These are phyloP conservation scores for Fusarium bactridioides DNA, from an alignment of 2,329 filamentous ascomycete species.

Conservation along the genomic window DNA sequence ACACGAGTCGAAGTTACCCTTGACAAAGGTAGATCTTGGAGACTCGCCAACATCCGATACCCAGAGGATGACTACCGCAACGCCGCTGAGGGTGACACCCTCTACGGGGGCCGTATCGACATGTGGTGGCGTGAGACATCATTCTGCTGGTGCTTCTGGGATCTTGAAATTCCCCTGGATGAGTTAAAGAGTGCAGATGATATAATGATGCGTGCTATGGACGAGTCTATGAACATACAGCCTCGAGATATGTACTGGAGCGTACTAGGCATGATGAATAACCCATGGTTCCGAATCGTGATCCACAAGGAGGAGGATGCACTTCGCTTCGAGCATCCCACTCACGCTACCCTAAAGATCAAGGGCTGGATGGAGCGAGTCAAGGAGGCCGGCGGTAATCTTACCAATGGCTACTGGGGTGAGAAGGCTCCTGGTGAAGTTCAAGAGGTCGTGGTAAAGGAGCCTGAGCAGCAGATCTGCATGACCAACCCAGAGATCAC, in stretches of 20 bases:
- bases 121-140: conserved; percentile 81
- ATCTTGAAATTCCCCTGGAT: conserved; percentile 69
- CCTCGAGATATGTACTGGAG: conserved; percentile 97
- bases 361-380: conserved; percentile 95
- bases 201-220: conserved; percentile 86
- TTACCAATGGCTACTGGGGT: conserved; percentile 86
- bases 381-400: conserved; percentile 81
- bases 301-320: conserved; percentile 70
- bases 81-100: conserved; percentile 62
- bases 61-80: conserved; percentile 84
- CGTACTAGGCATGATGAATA: conserved; percentile 97
- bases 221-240: conserved; percentile 86
- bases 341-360: conserved; percentile 76
- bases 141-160: conserved; percentile 96
- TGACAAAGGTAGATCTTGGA: conserved; percentile 84
- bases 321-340: conserved; percentile 87
- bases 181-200: conserved; percentile 72
- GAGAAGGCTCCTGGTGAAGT: conserved; percentile 68
- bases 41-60: conserved; percentile 78
- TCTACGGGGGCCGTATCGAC: conserved; percentile 81
- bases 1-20: conserved; percentile 84
- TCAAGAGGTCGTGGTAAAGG: conserved; percentile 52
- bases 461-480: conserved; percentile 70
- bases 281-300: conserved; percentile 87
- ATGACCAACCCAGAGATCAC: conserved; percentile 77